Base-by-base conservation (phyloP, 75 land plant species). In the Ceratopteris richardii region DNA sequence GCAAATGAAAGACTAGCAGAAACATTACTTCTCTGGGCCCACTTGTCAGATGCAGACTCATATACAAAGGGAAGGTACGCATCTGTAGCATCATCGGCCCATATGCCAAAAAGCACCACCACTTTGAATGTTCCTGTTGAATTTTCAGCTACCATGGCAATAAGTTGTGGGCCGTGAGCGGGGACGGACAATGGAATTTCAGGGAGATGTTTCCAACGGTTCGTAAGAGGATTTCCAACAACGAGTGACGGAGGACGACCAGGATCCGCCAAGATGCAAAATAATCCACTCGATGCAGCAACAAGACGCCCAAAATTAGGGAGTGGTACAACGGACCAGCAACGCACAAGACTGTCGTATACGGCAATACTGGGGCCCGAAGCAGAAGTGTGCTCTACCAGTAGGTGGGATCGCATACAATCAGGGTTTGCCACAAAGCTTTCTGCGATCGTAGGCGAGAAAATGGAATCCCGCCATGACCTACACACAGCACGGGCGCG, bases 201-300 rank as follows among this genome's bases (percentile, higher is more conserved):
- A 46, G 48, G 48, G 4, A 46, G 21, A 46, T 46, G 48, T 14
- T 46, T 46, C 48, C 48, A 46, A 2, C 17, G 48, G n/a, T 46
- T 17, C 1, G 48, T 46, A 2, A 46, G n/a, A 46, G 48, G 48
- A 14, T 14, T 46, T 4, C 48, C 48, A 2, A 46, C 48, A 14
- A 20, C 48, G 17, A 46, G n/a, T 4, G 48, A 46, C 3, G 48
- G 48, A 4, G 48, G 48, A 14, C 48, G 21, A 17, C 12, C 48
- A 14, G n/a, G 14, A 17, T 46, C 21, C 4, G 48, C 17, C 14
- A 46, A 5, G 17, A 46, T 7, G 14, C 48, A 46, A 46, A 46
- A 46, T 20, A 46, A 46, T 7, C 48, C 48, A 4, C 21, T 46
- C 4, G 48, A 46, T 5, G 48, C 48, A 2, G 48, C 48, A 4